Evolutionary conservation across 169 alveolate species (phyloP).

Genomic region (Toxoplasma gondii): DNA sequence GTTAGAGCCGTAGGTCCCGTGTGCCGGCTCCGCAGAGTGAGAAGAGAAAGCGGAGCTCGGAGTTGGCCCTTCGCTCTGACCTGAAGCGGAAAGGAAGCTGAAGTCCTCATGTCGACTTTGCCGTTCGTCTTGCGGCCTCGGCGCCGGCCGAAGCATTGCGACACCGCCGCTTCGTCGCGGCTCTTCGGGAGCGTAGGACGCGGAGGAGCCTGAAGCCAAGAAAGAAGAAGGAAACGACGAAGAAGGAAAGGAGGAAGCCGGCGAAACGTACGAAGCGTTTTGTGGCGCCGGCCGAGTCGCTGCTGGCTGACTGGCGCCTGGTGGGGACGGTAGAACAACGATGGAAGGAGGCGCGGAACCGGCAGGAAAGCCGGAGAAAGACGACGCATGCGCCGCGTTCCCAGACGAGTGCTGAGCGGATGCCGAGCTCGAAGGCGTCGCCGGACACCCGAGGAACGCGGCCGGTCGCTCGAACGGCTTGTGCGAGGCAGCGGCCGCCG

Average conservation of each 20-base stretch:
- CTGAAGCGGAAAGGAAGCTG: too few relatives aligned
- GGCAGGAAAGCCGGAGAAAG: background rate
- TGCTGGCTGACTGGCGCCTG: background rate
- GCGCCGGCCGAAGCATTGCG: background rate
- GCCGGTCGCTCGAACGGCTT: too few relatives aligned
- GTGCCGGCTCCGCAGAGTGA: background rate
- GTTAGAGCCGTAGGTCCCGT: background rate
- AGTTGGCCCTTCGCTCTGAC: too few relatives aligned
- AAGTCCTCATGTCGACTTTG: too few relatives aligned
- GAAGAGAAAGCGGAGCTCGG: too few relatives aligned
- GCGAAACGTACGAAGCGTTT: background rate
- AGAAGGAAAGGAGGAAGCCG: background rate
- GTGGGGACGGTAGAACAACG: background rate
- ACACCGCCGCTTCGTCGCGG: background rate
- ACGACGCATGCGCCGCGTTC: background rate
- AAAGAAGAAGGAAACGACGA: background rate
- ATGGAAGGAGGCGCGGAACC: constrained; percentile 13
- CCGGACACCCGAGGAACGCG: too few relatives aligned
- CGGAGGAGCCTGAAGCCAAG: background rate
- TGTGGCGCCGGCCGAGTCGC: background rate
- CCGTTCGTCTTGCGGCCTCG: background rate
- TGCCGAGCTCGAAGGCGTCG: too few relatives aligned
- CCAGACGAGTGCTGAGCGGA: background rate
- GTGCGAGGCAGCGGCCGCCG: too few relatives aligned
- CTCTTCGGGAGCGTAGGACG: background rate